Evolutionary conservation across 306 rosid genomes (phyloP), one percentile per base, ranked within the genome.

Genomic region (Cucumis melo): DNA sequence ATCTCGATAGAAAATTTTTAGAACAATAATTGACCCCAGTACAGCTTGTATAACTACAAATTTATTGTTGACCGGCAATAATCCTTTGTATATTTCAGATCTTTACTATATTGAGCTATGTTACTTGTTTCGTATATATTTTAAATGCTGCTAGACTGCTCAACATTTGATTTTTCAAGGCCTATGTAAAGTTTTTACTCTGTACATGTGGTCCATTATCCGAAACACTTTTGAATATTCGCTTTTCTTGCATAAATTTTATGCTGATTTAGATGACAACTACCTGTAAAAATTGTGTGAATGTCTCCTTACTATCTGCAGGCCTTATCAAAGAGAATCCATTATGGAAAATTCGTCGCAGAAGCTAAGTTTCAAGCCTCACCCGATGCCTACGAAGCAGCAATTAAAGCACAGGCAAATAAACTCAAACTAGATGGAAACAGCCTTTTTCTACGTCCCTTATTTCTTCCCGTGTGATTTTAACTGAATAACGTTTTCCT

Each of bases 301-400:
- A 61, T 61, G 67, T 21, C 44, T 44, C 38, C 75, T 68, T 11
- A 0, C 54, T 46, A 32, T 20, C 14, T 7, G 59, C 83, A 94
- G 97, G 77, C 85, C 64, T 91, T 94, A 41, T 94, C 97, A 10
- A 94, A 92, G 84, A 86, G 99, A 83, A 92, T 92, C 73, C 99
- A 94, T 81, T 92, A 90, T 53, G 99, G 99, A 0, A 94, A 94
- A 83, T 94, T 81, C 77, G 97, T 92, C 10, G 97, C 97, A 1
- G 99, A 94, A 87, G 89, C 92, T 21, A 94, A 94, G 84, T 94
- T 85, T 84, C 96, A n/a, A 77, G 83, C 89, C 77, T 19, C 82
- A 57, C 96, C 97, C 0, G 88, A 92, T 51, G 78, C 78, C 11
- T 90, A 94, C 39, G 84, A 88, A 82, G 78, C 84, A 44, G 95